Base-by-base conservation (phyloP, 345 rosid species). In the Raphanus sativus region DNA sequence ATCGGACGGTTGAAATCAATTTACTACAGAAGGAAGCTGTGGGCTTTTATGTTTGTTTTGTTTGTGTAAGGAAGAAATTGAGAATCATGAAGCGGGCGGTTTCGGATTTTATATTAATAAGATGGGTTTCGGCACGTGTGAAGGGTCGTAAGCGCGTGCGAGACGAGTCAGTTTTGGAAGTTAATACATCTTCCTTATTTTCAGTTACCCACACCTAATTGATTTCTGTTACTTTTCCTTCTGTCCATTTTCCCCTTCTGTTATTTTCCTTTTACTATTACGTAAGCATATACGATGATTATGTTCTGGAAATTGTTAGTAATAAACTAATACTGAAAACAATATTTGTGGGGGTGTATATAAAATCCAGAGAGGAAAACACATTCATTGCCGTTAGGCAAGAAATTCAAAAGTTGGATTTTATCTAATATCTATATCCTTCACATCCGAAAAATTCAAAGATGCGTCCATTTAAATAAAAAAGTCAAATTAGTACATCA, bases 1-100 rank as follows among this genome's bases (percentile, higher is more conserved):
- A 79, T 79, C 82, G 71, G 71, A 80, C 75, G 82, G 82, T 33
- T 62, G 74, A 67, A 24, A 78, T 74, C 50, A 73, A 62, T 73
- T 50, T 73, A 71, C 48, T 26, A 25, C 26, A 75, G 79, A 30
- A 33, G 36, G 30, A 28, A 34, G 56, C 55, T 77, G 30, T n/a
- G 3, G 8, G 40, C 56, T n/a, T 8, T n/a, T 32, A 38, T 4
- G 10, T 50, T 4, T 0, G 2, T 8, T 38, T 36, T 52, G 17
- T 21, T 4, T 2, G 67, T 11, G 66, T 1, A 17, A n/a, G 12
- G 59, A 2, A 55, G 40, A 4, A 55, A 45, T 16, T 12, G 33
- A 60, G 52, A 21, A 62, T 13, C 32, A 10, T 10, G 34, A 0
- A 50, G 21, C 29, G 42, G 11, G 52, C 13, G 62, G 61, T 1